Evolutionary conservation across 2,329 filamentous ascomycete genomes (phyloP), one percentile per base, ranked within the genome.

Genomic region (Scolecobasidium constrictum): DNA sequence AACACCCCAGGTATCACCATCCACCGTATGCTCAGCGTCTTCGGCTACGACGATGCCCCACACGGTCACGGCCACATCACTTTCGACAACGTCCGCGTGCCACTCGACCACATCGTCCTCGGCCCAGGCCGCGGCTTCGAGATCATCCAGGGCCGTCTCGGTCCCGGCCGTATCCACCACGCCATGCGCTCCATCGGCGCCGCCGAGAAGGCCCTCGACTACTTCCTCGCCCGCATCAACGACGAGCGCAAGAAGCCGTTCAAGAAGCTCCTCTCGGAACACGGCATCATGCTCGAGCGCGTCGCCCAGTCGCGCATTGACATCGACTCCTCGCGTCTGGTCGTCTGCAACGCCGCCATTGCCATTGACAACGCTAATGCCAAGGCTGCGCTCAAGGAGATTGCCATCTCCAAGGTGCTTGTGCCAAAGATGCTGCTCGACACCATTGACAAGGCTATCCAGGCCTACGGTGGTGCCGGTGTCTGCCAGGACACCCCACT

Each of bases 41-140:
- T 93, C 64, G 92, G 92, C 45, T 96, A 87, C 66, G 92, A 96
- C 61, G 92, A 98, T 55, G 92, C 92, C n/a, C 92, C 92, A 2
- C 92, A 98, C 62, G 92, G 92, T 44, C 92, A 98, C 66, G 92
- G 87, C 35, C 90, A 98, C 64, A 78, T 98, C 58, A 76, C 71
- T 26, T 96, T 98, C 67, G 72, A 80, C 46, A 83, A 96, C 59
- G 92, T 96, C 48, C 83, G 90, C 46, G 85, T 98, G 1, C 90
- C 90, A 5, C 78, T 72, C 22, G 68, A 70, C 54, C 92, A 85
- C 67, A 81, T 98, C 57, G 83, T 96, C 9, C 81, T 98, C 3
- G 90, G 92, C 47, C 86, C 92, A 61, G 92, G 92, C 50, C 80
- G 86, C 49, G 92, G 92, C 16, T 98, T 98, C 62, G 92, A 98